Evolutionary conservation across 1,139 yeast genomes (phyloP).

Genomic region (Zygoascus hellenicus): DNA sequence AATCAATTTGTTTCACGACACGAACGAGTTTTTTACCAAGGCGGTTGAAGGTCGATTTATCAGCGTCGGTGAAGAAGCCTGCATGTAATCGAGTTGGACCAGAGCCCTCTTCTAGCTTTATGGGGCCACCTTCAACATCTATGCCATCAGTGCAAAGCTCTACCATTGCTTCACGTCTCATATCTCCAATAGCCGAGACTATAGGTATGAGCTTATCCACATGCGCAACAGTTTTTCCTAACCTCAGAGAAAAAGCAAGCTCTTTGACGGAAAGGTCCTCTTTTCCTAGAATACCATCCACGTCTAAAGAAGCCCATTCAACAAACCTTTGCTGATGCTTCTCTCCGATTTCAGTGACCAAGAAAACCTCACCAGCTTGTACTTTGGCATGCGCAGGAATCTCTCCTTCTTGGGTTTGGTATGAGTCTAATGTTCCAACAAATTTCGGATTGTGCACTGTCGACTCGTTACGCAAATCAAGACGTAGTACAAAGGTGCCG

Average conservation of each 20-base stretch:
- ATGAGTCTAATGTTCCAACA: conserved; percentile 34
- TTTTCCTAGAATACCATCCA: conserved; percentile 32
- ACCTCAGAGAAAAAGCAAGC: conserved; percentile 29
- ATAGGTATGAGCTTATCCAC: conserved; percentile 21
- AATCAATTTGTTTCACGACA: conserved; percentile 34
- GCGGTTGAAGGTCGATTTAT: conserved; percentile 22
- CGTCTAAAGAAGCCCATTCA: conserved; percentile 29
- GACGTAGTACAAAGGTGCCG: conserved; percentile 26
- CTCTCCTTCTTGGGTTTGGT: conserved; percentile 27
- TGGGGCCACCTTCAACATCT: not conserved
- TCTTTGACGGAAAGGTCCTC: conserved; percentile 32
- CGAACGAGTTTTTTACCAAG: conserved; percentile 30
- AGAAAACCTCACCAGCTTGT: conserved; percentile 27
- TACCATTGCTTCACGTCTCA: conserved; percentile 12
- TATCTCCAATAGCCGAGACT: conserved; percentile 12
- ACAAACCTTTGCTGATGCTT: conserved; percentile 31
- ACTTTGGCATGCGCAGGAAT: conserved; percentile 28
- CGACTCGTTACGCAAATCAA: conserved; percentile 26
- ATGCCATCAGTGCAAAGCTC: conserved; percentile 1
- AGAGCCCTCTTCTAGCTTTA: not conserved
- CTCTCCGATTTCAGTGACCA: conserved; percentile 25
- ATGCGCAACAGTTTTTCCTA: conserved; percentile 25
- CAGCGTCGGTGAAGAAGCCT: conserved; percentile 16
- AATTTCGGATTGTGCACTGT: conserved; percentile 22
- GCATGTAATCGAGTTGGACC: conserved; percentile 2